A percentile compares a stretch with the other conserved stretches of the same genome.
Evolutionary conservation across 805 yeast species (phyloP).

Genomic region (Pichia deserticola): DNA sequence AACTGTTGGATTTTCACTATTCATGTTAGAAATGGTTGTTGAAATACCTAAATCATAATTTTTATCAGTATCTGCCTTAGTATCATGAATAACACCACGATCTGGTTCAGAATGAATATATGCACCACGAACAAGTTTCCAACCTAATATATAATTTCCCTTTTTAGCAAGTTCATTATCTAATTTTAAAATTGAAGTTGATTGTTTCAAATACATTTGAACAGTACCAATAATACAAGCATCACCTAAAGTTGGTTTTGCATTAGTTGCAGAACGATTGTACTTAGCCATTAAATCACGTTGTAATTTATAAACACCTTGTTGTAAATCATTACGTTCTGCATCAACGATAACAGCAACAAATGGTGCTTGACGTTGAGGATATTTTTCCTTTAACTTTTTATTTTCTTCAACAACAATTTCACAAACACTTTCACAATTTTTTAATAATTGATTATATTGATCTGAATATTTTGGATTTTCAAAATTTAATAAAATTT

Average conservation of each 20-base stretch:
- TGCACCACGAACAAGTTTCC: conserved; percentile 93
- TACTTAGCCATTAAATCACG: conserved; percentile 68
- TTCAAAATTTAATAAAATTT: conserved; percentile 57
- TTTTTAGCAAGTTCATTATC: conserved; percentile 61
- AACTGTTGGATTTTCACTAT: conserved; percentile 34
- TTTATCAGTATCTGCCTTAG: conserved; percentile 74
- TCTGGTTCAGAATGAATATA: conserved; percentile 84
- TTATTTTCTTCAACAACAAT: conserved; percentile 48
- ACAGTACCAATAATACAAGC: conserved; percentile 81
- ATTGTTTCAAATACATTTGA: conserved; percentile 82
- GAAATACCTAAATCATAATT: conserved; percentile 68
- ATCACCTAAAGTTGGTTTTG: conserved; percentile 25
- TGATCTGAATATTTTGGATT: conserved; percentile 39
- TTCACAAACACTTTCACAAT: conserved; percentile 58
- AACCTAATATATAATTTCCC: conserved; percentile 63
- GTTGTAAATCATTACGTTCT: conserved; percentile 80
- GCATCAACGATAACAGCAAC: conserved; percentile 83
- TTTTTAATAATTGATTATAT: conserved; percentile 55
- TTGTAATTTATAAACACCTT: conserved; percentile 87
- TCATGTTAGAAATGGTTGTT: conserved; percentile 52
- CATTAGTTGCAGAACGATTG: conserved; percentile 38
- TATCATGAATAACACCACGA: conserved; percentile 62
- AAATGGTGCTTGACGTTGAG: conserved; percentile 63
- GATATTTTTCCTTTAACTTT: conserved; percentile 42
- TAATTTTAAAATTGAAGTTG: conserved; percentile 48